phyloP scores from a whole-genome alignment of 768 basidiomycete genomes.

The Kwoniella pini region DNA sequence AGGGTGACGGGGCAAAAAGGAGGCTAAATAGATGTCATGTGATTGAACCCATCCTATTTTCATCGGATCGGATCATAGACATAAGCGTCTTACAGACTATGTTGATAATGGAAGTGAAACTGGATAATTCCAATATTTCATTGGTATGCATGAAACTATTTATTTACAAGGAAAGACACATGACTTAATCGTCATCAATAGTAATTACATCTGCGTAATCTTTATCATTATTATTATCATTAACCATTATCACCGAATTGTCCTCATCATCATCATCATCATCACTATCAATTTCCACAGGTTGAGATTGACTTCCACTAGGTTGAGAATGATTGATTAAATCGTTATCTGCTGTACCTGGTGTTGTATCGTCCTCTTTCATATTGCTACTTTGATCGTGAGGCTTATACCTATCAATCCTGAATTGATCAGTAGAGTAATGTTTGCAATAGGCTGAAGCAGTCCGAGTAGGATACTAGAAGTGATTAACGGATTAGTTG shows the following conservation, averaged over 20 bases:
- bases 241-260: background rate
- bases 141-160: no score
- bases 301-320: slow-evolving; percentile 8
- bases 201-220: background rate
- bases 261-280: slow-evolving; percentile 1
- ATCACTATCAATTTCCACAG: slow-evolving; percentile 1
- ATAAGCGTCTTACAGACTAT: no score
- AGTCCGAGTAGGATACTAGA: slow-evolving; percentile 5
- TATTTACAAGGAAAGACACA: no score
- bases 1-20: no score
- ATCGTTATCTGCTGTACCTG: background rate
- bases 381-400: no score
- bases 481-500: background rate
- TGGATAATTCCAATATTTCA: no score
- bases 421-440: slow-evolving; percentile 2
- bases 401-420: slow-evolving; percentile 11
- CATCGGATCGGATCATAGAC: no score
- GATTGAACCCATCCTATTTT: no score
- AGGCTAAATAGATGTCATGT: background rate
- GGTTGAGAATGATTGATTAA: background rate
- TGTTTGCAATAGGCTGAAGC: slow-evolving; percentile 13
- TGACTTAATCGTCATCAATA: no score
- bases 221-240: background rate
- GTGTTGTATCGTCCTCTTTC: no score
- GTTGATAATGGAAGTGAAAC: no score